Conservation (phyloP, 345 rosid species). For the Punica granatum region DNA sequence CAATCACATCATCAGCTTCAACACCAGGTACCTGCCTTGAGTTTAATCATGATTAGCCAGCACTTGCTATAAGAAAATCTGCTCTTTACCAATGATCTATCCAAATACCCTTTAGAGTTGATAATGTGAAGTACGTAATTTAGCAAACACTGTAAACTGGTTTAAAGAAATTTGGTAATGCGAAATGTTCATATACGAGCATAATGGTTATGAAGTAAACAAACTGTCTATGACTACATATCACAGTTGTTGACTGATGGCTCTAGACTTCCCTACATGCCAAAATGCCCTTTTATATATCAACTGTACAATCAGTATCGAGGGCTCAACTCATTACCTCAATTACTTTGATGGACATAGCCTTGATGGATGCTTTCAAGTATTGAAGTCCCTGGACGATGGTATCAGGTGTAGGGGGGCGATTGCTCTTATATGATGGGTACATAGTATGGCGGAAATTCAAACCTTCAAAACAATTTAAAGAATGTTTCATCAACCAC, state of each 20-base stretch:
- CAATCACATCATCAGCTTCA: slow-evolving; percentile 98
- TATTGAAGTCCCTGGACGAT: slow-evolving; percentile 89
- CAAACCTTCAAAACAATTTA: slow-evolving; percentile 38
- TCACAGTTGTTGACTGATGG: too few species aligned
- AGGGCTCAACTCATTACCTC: slow-evolving; percentile 43
- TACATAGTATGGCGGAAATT: slow-evolving; percentile 86
- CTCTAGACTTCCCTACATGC: too few species aligned
- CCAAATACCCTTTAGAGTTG: neutral
- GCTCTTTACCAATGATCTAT: neutral
- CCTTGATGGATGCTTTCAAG: slow-evolving; percentile 90
- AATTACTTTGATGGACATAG: slow-evolving; percentile 88
- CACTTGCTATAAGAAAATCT: too few species aligned
- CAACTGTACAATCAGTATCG: too few species aligned
- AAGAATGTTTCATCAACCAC: neutral
- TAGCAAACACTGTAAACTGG: too few species aligned
- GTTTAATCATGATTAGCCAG: slow-evolving; percentile 22
- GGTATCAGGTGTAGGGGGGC: slow-evolving; percentile 95
- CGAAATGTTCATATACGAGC: neutral
- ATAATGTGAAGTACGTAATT: neutral
- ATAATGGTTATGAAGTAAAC: neutral
- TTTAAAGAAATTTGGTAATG: too few species aligned
- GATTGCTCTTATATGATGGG: slow-evolving; percentile 84
- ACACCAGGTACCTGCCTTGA: slow-evolving; percentile 83
- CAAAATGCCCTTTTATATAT: too few species aligned
- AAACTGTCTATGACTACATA: neutral